Evolutionary conservation across 1,284 basidiomycete species (phyloP), one percentile per base, ranked within the genome.

Genomic region (Apiotrichum gracile): DNA sequence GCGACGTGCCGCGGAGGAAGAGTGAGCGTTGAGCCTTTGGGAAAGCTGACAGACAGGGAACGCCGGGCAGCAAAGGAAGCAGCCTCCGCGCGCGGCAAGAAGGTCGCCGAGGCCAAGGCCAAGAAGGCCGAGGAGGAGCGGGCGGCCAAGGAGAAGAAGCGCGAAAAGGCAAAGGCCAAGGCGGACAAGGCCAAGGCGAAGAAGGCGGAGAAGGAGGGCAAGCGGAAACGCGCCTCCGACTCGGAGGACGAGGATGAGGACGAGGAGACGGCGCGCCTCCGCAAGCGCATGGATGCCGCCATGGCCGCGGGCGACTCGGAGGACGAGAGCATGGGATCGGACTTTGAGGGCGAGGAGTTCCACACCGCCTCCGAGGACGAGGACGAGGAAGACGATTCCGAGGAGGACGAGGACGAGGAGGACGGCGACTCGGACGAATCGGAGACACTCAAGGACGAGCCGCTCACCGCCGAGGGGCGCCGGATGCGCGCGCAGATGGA

Each of bases 351-450:
- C 25, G 55, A 61, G 9, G 51, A 52, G 4, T 71, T 21, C 61
- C 67, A 31, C 69, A 46, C 51, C 3, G 55, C 25, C 8, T 46
- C 37, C 2, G 50, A 45, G 9, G 49, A 27, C 39, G 60, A 51
- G 54, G 64, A 39, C 60, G 67, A 54, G 52, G 70, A 24, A 61
- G 63, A 43, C 66, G 71, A 17, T 57, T 64, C 13, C 64, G 69
- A 14, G 51, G 55, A 5, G 57, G 64, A 24, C 12, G 51, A 59
- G 4, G 44, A 48, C 14, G 60, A 54, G 27, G 34, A 44, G 21
- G 49, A 17, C 19, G 69, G 14, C 60, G 65, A 48, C 65, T 69
- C n/a, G 56, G 69, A 39, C 70, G 71, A 34, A 49, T 60, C 19
- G 60, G 66, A 46, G 63, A 54, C 35, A 45, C 68, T 34, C 34